phyloP scores from a whole-genome alignment of 2,329 filamentous ascomycete genomes.

The Stachybotrys chartarum region DNA sequence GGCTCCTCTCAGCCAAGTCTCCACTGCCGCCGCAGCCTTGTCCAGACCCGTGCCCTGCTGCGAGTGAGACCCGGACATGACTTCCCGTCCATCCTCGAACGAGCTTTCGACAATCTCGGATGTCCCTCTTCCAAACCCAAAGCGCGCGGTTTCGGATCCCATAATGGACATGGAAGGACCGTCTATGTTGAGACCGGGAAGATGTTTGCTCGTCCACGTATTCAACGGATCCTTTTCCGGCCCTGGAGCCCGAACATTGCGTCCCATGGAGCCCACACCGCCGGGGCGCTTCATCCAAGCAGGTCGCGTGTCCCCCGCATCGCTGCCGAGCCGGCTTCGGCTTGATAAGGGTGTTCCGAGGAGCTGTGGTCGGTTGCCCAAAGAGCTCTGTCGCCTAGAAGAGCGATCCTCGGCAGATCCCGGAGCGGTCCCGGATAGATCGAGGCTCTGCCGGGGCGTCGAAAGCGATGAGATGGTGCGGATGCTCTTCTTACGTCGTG shows the following conservation, averaged over 20 bases:
- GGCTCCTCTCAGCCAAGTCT: constrained; percentile 83
- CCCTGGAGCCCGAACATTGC: constrained; percentile 65
- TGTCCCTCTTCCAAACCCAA: constrained; percentile 40
- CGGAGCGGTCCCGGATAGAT: constrained; percentile 42
- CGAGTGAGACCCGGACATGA: constrained; percentile 23
- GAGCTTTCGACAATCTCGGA: constrained; percentile 44
- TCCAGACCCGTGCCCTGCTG: constrained; percentile 56
- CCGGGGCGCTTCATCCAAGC: constrained; percentile 75
- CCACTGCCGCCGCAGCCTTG: constrained; percentile 78
- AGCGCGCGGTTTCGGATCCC: constrained; percentile 51
- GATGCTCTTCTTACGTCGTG: constrained; percentile 77
- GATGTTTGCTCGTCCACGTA: constrained; percentile 73
- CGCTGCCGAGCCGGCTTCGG: constrained; percentile 29
- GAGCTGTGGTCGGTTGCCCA: constrained; percentile 26
- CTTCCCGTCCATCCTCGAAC: constrained; percentile 39
- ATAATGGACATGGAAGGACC: constrained; percentile 59
- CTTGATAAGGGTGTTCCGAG: constrained; percentile 25
- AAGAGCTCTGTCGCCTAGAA: constrained; percentile 35
- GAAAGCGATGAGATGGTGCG: constrained; percentile 57
- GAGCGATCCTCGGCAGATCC: constrained; percentile 24
- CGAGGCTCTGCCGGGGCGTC: constrained; percentile 61
- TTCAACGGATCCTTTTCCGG: constrained; percentile 81
- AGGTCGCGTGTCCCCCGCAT: constrained; percentile 32
- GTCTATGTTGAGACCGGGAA: constrained; percentile 72
- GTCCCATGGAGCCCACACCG: constrained; percentile 76